Conservation (phyloP, 805 yeast species). For the Suhomyces canberraensis region DNA sequence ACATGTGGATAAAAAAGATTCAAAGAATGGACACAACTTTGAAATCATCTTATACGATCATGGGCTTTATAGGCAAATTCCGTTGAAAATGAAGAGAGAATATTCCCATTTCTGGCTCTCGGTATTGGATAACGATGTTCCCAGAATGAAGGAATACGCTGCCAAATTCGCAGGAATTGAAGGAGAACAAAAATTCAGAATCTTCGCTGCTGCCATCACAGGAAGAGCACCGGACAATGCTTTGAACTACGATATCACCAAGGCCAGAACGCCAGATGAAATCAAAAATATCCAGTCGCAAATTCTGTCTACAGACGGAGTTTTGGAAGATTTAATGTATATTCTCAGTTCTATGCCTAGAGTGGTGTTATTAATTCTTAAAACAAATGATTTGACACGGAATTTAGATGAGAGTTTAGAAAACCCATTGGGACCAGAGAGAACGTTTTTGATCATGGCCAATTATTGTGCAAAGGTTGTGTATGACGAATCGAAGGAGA, state of each 20-base stretch:
- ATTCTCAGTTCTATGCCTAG: constrained; percentile 79
- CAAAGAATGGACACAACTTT: constrained; percentile 60
- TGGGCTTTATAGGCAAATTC: constrained; percentile 85
- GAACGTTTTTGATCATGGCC: constrained; percentile 87
- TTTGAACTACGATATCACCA: constrained; percentile 54
- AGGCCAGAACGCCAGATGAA: constrained; percentile 58
- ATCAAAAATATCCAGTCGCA: constrained; percentile 62
- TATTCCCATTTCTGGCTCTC: constrained; percentile 95
- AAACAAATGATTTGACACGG: constrained; percentile 92
- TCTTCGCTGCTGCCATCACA: constrained; percentile 90
- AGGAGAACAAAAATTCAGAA: constrained; percentile 69
- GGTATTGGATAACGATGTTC: constrained; percentile 65
- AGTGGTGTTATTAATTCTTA: constrained; percentile 78
- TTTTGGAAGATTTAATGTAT: constrained; percentile 73
- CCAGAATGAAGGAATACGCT: constrained; percentile 70
- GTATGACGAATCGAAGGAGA: constrained; percentile 60
- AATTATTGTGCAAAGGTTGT: constrained; percentile 83
- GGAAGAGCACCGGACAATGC: constrained; percentile 87
- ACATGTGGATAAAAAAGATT: constrained; percentile 14
- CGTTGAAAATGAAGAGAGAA: constrained; percentile 69
- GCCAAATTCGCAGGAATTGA: constrained; percentile 71
- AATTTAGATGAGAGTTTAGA: constrained; percentile 80
- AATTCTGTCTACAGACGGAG: constrained; percentile 53
- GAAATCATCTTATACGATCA: constrained; percentile 93
- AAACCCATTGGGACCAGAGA: constrained; percentile 80